Evolutionary conservation across 805 yeast species (phyloP), one percentile per base, ranked within the genome.

Genomic region (Lachancea sp.): DNA sequence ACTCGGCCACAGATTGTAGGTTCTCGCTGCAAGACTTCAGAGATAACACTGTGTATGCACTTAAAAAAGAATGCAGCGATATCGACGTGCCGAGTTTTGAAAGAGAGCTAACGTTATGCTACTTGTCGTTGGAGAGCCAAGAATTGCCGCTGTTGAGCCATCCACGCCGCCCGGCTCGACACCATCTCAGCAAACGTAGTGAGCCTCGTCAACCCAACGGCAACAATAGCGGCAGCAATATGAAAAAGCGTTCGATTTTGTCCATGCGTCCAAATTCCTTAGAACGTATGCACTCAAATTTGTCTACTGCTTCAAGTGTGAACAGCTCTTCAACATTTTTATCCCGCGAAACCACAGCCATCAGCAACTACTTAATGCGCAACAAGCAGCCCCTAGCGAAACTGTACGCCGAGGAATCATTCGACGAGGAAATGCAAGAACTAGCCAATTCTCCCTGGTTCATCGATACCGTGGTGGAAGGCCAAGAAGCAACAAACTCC

Each of bases 31-130:
- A 67, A 2, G 68, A 69, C 38, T 81, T 76, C 52, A 69, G 77
- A 13, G 62, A 64, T 13, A 79, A 77, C 55, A 78, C 85, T 1
- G 39, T 71, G 20, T 63, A 67, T 42, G 79, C 83, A 0, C 54
- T 79, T 25, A 56, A 57, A 29, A 54, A 57, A 19, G 67, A 63
- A 44, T 44, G 49, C 5, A 25, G 44, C n/a, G 41, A 39, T 6
- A 27, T 43, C 7, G 48, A 51, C 22, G 52, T 44, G 13, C 39
- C 54, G 12, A 31, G 49, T 26, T 38, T 62, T 3, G 36, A 41
- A 18, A 49, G 50, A 19, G 61, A 57, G 35, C 45, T 62, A 8
- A 30, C 45, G 2, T 25, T 41, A 10, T 60, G 56, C 43, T 63
- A 58, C 48, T 54, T 53, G 12, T 36, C 48, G 2, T 45, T 60